Evolutionary conservation across 768 basidiomycete species (phyloP).

Genomic region (Pholiota microspora): DNA sequence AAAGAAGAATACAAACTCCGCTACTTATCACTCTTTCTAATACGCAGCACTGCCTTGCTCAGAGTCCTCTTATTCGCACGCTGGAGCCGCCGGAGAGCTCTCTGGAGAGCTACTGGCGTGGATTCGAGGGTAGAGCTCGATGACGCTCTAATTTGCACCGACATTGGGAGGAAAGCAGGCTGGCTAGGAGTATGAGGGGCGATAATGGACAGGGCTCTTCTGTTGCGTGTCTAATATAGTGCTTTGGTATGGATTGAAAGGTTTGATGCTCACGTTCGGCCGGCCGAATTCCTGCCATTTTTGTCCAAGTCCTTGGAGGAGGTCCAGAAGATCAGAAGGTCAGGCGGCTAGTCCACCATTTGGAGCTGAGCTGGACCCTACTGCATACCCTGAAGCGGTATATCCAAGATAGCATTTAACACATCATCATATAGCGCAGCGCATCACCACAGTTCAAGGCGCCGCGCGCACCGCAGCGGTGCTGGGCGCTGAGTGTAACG

Average conservation of each 20-base stretch:
- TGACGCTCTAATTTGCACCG: background rate
- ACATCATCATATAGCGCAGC: too few relatives aligned
- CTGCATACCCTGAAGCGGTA: too few relatives aligned
- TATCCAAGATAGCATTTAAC: too few relatives aligned
- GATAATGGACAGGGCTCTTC: background rate
- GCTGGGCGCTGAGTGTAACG: too few relatives aligned
- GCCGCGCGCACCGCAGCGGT: too few relatives aligned
- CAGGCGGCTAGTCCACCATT: background rate
- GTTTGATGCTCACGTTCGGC: background rate
- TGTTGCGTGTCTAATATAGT: conserved; percentile 12
- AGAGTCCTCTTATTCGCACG: conserved; percentile 22
- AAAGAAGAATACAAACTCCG: conserved; percentile 29
- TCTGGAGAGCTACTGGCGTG: background rate
- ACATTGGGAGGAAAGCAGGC: background rate
- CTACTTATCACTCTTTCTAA: conserved; percentile 21
- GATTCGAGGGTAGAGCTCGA: too few relatives aligned
- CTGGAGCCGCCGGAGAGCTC: conserved; percentile 10
- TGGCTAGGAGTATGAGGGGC: conserved; percentile 2
- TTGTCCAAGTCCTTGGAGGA: background rate
- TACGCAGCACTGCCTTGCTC: conserved; percentile 26
- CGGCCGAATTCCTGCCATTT: background rate
- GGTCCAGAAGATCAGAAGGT: background rate
- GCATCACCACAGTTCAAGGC: too few relatives aligned
- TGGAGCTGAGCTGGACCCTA: too few relatives aligned
- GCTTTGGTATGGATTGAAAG: conserved; percentile 7